Base-by-base conservation (phyloP, 2,329 filamentous ascomycete genomes). In the Paecilomyces niveus region DNA sequence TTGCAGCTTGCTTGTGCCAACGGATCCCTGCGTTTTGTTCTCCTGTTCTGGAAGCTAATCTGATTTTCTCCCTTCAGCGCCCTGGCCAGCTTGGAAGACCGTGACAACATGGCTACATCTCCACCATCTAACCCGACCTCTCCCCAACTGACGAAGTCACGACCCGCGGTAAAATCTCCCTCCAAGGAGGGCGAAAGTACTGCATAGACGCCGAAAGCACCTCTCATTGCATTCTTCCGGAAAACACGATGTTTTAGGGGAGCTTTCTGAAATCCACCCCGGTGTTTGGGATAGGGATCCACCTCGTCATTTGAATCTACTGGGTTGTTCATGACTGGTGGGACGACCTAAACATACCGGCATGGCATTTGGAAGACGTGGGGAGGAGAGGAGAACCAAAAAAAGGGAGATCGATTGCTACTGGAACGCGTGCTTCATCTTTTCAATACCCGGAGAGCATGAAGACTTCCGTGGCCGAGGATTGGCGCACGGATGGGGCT, bases 81-180 rank as follows among this genome's bases (percentile, higher is more conserved):
- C 59, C 71, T 81, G 54, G 79, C 78, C 61, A 68, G 66, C 61
- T 71, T 80, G 63, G 77, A 80, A 68, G 75, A 74, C 61, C 70
- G 70, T 58, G 74, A 77, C 64, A 76, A 75, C 67, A 70, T 78
- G 67, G 76, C 77, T 31, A 76, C 75, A 22, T 81, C 79, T 56
- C 78, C 78, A 50, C 77, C 78, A 33, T 80, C 77, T 24, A 75
- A 77, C 66, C 76, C 76, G 39, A 73, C 76, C 51, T 81, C 79
- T 32, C 79, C 79, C 57, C 70, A 74, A 58, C 69, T 76, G 58
- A 73, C 73, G 58, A 80, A 80, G 66, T 74, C 76, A 53, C 76
- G 77, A 68, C 77, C 77, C 56, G 72, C 72, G 55, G 69, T 72
- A 55, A 74, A 74, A 67, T 74, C 75, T 56, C 74, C 74, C 59